A percentile compares a stretch with the other conserved stretches of the same genome.
phyloP scores from a whole-genome alignment of 768 basidiomycete species.

The Boletus reticuloceps region DNA sequence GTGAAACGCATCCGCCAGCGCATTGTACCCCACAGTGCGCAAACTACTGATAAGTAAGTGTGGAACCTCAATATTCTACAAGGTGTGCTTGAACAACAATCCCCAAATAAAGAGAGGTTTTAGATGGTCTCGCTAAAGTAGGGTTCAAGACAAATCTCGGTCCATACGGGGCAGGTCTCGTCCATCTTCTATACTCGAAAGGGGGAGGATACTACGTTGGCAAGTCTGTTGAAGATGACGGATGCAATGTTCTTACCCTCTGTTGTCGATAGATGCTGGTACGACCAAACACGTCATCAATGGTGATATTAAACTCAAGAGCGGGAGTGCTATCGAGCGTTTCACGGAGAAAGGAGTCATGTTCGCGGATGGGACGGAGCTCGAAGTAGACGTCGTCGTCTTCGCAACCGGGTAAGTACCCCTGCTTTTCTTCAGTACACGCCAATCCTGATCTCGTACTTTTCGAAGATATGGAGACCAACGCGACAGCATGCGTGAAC shows the following conservation, averaged over 20 bases:
- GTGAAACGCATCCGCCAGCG: constrained; percentile 22
- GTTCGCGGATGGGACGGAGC: constrained; percentile 13
- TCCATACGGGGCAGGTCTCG: constrained; percentile 31
- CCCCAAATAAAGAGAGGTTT: constrained; percentile 27
- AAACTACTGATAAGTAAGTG: constrained; percentile 28
- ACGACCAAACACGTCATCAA: constrained; percentile 43
- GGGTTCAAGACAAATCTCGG: constrained; percentile 40
- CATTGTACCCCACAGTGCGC: constrained; percentile 8
- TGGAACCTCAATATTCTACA: not conserved
- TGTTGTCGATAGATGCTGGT: constrained; percentile 28
- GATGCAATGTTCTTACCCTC: not conserved
- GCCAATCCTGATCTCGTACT: too few species aligned
- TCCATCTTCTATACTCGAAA: constrained; percentile 24
- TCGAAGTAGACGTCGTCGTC: constrained; percentile 34
- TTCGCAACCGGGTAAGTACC: constrained; percentile 29
- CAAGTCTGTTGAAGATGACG: not conserved
- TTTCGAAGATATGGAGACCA: constrained; percentile 45
- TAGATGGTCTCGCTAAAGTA: constrained; percentile 36
- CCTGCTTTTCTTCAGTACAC: too few species aligned
- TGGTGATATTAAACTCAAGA: constrained; percentile 52
- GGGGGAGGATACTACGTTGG: constrained; percentile 43
- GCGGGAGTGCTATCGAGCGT: constrained; percentile 32
- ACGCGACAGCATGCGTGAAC: constrained; percentile 35
- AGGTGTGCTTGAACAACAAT: not conserved
- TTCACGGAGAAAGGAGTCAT: constrained; percentile 34